Conservation (phyloP, 1,284 basidiomycete species). For the Fomitopsis betulina region DNA sequence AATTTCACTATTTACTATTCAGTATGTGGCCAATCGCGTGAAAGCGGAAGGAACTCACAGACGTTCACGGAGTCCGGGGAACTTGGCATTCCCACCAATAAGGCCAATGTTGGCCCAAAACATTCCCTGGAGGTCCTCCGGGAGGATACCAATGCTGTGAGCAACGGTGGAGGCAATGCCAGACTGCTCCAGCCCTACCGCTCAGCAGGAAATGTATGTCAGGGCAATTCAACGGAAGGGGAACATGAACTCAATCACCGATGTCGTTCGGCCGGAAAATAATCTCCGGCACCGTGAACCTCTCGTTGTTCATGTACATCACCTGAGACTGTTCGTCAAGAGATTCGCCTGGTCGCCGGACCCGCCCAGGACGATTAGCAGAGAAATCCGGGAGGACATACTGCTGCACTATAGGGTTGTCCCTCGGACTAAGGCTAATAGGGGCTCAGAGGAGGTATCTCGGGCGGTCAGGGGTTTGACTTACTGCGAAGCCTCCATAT, state of each 20-base stretch:
- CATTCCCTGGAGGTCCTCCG: constrained; percentile 79
- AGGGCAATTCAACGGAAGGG: constrained; percentile 10
- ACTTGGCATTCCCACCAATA: constrained; percentile 78
- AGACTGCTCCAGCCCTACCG: constrained; percentile 72
- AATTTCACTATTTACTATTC: constrained; percentile 36
- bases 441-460: constrained; percentile 4
- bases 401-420: constrained; percentile 76
- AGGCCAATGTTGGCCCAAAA: constrained; percentile 93
- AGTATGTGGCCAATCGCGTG: constrained; percentile 1
- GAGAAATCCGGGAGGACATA: constrained; percentile 90
- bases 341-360: constrained; percentile 52
- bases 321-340: constrained; percentile 70
- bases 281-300: constrained; percentile 86
- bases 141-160: constrained; percentile 67
- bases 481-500: constrained; percentile 80
- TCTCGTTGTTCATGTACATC: constrained; percentile 83
- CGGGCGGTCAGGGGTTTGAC: constrained; percentile 24
- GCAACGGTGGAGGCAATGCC: constrained; percentile 78
- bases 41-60: constrained; percentile 46
- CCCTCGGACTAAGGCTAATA: constrained; percentile 40
- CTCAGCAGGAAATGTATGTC: not conserved
- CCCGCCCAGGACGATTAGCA: constrained; percentile 61
- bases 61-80: constrained; percentile 71
- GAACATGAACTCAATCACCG: constrained; percentile 40
- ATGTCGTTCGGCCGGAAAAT: constrained; percentile 88